Percentiles rank a stretch among this genome's conserved stretches.
These are phyloP conservation scores for Xylaria sp. DNA, from an alignment of 2,329 filamentous ascomycete species.

Conservation along the genomic window DNA sequence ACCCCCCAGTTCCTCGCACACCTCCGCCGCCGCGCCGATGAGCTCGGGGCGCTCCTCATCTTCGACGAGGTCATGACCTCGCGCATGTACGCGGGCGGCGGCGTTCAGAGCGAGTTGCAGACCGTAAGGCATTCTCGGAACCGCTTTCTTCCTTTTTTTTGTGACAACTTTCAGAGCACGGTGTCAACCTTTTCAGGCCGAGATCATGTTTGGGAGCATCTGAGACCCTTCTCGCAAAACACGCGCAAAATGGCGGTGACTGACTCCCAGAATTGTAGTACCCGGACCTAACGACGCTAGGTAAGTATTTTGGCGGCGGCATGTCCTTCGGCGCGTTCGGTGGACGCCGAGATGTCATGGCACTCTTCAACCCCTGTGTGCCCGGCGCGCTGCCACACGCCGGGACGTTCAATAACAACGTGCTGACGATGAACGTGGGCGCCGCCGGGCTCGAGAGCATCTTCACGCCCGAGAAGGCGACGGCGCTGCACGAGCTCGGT, in stretches of 20 bases:
- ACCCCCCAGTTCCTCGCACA: conserved; percentile 61
- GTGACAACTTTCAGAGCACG: too few species aligned
- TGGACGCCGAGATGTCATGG: conserved; percentile 67
- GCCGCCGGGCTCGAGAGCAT: conserved; percentile 44
- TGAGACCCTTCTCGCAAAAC: too few species aligned
- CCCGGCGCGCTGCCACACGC: conserved; percentile 56
- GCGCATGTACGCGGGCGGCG: conserved; percentile 59
- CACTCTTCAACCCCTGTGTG: conserved; percentile 58
- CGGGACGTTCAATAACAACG: conserved; percentile 73
- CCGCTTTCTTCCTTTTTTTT: too few species aligned
- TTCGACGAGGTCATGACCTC: conserved; percentile 79
- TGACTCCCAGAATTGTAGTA: too few species aligned
- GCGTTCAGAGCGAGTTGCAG: conserved; percentile 56
- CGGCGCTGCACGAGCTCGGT: conserved; percentile 43
- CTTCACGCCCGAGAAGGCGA: conserved; percentile 44
- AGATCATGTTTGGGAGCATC: too few species aligned
- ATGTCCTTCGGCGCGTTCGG: conserved; percentile 75
- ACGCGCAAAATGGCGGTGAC: too few species aligned
- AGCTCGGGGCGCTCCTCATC: conserved; percentile 67
- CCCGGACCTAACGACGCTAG: conserved; percentile 71
- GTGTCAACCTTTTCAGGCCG: too few species aligned
- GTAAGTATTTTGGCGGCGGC: conserved; percentile 74
- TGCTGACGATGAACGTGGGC: conserved; percentile 61
- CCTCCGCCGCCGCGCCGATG: conserved; percentile 59
- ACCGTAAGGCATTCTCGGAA: too few species aligned